Evolutionary conservation across 23 red algal genomes (phyloP).

Genomic region (Gracilariopsis chorda): DNA sequence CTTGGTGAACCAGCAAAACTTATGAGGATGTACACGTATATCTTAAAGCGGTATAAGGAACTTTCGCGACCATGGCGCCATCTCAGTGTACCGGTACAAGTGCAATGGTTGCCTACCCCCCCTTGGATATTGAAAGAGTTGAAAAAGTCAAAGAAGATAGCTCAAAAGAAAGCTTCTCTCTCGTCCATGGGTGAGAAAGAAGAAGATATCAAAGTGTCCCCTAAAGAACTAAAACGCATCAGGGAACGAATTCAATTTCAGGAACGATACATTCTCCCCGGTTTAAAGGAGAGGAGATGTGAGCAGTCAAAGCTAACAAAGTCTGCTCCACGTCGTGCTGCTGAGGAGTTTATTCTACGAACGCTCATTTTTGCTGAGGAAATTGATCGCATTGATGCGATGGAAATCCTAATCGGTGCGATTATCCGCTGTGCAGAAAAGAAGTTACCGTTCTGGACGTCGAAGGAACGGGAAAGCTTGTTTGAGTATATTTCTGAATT

Average conservation of each 20-base stretch:
- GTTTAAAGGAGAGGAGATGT: neutral
- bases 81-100: neutral
- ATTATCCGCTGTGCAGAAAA: slow-evolving; percentile 33
- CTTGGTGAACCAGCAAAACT: neutral
- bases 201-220: neutral
- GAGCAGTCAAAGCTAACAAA: neutral
- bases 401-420: slow-evolving; percentile 15
- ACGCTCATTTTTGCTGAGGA: slow-evolving; percentile 39
- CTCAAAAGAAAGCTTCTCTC: neutral
- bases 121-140: neutral
- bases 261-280: slow-evolving; percentile 28
- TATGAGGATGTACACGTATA: neutral
- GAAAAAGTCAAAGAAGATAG: neutral
- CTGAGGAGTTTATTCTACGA: slow-evolving; percentile 57
- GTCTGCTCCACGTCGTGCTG: slow-evolving; percentile 14
- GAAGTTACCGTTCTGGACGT: slow-evolving; percentile 60
- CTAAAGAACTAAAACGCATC: slow-evolving; percentile 24
- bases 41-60: slow-evolving; percentile 7
- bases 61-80: slow-evolving; percentile 29
- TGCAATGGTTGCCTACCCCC: slow-evolving; percentile 27
- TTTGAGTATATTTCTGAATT: slow-evolving; percentile 45
- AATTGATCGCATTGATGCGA: slow-evolving; percentile 20
- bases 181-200: neutral
- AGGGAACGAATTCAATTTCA: slow-evolving; percentile 28
- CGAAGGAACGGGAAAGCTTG: slow-evolving; percentile 10